Evolutionary conservation across 208 protist species (phyloP).

Genomic region (Lotmaria passim): DNA sequence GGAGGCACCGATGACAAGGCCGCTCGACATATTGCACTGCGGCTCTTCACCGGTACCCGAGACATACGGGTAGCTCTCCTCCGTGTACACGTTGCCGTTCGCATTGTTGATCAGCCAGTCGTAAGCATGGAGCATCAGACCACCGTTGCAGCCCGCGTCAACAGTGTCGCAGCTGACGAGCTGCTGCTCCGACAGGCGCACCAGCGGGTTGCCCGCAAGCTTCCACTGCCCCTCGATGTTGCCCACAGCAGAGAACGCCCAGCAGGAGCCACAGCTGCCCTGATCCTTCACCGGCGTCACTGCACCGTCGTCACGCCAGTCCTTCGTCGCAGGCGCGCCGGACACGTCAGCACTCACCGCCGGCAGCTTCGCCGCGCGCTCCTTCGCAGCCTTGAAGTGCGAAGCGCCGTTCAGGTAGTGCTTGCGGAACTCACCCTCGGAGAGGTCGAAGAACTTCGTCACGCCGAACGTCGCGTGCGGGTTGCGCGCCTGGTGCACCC

Average conservation of each 20-base stretch:
- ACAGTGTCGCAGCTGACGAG: slow-evolving; percentile 93
- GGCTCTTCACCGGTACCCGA: slow-evolving; percentile 39
- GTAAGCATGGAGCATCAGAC: slow-evolving; percentile 87
- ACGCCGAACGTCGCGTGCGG: slow-evolving; percentile 60
- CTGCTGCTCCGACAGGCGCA: slow-evolving; percentile 92
- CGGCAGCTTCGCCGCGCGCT: slow-evolving; percentile 10
- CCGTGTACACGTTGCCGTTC: slow-evolving; percentile 69
- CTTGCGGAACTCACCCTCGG: slow-evolving; percentile 50
- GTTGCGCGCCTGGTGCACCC: slow-evolving; percentile 44
- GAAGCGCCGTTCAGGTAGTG: slow-evolving; percentile 46
- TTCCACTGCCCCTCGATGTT: slow-evolving; percentile 74
- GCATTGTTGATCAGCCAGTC: slow-evolving; percentile 68
- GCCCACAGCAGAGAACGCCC: slow-evolving; percentile 91
- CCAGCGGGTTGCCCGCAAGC: slow-evolving; percentile 62
- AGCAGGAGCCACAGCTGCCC: slow-evolving; percentile 95
- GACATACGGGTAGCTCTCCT: slow-evolving; percentile 83
- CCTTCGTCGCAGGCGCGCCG: slow-evolving; percentile 15
- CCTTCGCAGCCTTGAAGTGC: slow-evolving; percentile 37
- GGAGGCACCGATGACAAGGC: slow-evolving; percentile 52
- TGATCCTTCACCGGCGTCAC: slow-evolving; percentile 95
- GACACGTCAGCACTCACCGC: slow-evolving; percentile 6
- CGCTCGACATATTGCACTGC: slow-evolving; percentile 44
- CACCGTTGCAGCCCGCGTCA: slow-evolving; percentile 87
- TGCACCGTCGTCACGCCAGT: slow-evolving; percentile 88
- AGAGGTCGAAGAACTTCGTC: slow-evolving; percentile 70